A percentile compares a stretch with the other conserved stretches of the same genome.
Evolutionary conservation across 305 asterid genomes (phyloP).

Genomic region (Solanum hybrid): DNA sequence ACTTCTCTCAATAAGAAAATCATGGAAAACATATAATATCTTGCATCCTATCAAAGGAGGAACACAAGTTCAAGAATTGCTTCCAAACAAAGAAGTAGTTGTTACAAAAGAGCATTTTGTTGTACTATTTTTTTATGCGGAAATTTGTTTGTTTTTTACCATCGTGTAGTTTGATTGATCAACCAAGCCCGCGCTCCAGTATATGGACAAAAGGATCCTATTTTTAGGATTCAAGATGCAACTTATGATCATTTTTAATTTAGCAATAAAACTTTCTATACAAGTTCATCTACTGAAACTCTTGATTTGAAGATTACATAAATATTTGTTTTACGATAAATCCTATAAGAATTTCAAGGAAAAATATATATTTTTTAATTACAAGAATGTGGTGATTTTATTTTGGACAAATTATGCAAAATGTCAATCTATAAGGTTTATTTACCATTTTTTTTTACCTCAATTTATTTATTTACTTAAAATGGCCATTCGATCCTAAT

Average conservation of each 20-base stretch:
- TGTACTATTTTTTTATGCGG: accelerated
- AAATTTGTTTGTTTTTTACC: neutral
- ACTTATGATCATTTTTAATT: neutral
- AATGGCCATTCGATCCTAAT: neutral
- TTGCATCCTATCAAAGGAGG: neutral
- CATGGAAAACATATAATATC: neutral
- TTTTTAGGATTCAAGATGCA: neutral
- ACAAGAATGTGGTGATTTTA: neutral
- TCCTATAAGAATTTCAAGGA: neutral
- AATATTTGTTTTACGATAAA: neutral
- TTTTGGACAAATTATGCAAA: neutral
- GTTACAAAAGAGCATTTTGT: neutral
- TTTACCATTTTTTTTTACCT: neutral
- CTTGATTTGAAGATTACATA: neutral
- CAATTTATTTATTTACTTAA: neutral
- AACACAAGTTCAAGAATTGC: neutral
- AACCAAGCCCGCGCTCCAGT: neutral
- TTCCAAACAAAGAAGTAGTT: neutral
- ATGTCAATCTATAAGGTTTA: neutral
- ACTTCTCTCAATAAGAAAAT: neutral
- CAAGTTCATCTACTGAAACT: neutral
- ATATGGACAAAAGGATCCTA: too few relatives aligned
- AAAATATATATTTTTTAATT: too few relatives aligned
- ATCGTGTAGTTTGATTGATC: neutral
- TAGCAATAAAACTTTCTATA: neutral